Conservation (phyloP, 2,329 filamentous ascomycete genomes). For the Venturia carpophila region DNA sequence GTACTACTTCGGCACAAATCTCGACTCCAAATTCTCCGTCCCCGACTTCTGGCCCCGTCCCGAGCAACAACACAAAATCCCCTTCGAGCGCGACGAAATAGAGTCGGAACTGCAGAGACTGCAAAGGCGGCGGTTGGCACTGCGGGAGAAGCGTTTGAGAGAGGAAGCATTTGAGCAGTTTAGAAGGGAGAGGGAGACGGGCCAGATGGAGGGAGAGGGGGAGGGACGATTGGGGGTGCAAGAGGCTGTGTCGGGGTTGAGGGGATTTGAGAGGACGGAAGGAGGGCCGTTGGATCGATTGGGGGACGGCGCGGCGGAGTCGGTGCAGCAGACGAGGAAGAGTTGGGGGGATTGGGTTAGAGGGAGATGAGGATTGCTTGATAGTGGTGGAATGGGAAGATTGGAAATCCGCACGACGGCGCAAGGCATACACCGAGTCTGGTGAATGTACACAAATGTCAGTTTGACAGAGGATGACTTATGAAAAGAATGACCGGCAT, state of each 20-base stretch:
- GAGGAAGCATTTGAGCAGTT: conserved; percentile 26
- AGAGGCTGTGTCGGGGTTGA: not conserved
- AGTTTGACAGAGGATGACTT: not conserved
- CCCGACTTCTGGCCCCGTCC: conserved; percentile 89
- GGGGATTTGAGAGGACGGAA: not conserved
- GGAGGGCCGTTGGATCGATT: conserved; percentile 2
- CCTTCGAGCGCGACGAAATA: conserved; percentile 74
- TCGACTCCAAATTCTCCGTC: conserved; percentile 83
- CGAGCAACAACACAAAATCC: conserved; percentile 67
- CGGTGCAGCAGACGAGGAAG: not conserved
- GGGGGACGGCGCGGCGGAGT: not conserved
- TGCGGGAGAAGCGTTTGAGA: conserved; percentile 42
- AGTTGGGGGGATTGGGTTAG: conserved; percentile 15
- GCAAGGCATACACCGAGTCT: not conserved
- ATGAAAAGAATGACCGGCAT: not conserved
- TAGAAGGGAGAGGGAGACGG: not conserved
- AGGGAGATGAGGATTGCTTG: not conserved
- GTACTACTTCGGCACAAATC: conserved; percentile 99
- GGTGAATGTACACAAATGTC: not conserved
- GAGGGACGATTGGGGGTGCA: conserved; percentile 1
- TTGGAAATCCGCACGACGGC: not conserved
- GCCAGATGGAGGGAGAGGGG: not conserved
- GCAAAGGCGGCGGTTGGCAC: conserved; percentile 42
- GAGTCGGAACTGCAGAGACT: conserved; percentile 69
- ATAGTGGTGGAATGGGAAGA: not conserved